Base-by-base conservation (phyloP, 73 alveolate species). In the Blepharisma stoltei region DNA sequence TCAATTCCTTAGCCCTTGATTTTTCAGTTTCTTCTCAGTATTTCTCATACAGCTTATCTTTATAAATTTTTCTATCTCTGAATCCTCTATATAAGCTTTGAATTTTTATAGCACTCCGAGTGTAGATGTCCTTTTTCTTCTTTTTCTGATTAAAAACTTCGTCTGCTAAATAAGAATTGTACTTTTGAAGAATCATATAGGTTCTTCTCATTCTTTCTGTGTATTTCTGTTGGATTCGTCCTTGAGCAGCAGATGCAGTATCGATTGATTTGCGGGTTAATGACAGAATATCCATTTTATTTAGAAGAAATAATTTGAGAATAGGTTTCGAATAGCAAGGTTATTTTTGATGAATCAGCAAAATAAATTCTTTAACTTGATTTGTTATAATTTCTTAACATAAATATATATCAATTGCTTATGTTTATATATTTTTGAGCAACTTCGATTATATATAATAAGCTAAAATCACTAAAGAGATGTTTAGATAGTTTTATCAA, bases 161-260 rank as follows among this genome's bases (percentile, higher is more conserved):
- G 21, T 50, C 65, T 14, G 65, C 65, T 18, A 50, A 4, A 18
- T 50, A 14, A 14, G 65, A 0, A 18, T 50, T 50, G 65, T 14
- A 50, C 3, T 14, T 11, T 50, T 50, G 65, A 50, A 50, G 65
- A 18, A 50, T 50, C 21, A 14, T 18, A 18, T 50, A 50, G 4
- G 65, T 50, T 50, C 65, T 0, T 50, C 4, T 50, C 65, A 50
- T 50, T 50, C 65, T 50, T 50, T 50, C 65, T 14, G 65, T 50
- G 65, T 14, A 50, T 50, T 50, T 0, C 65, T 50, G 65, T 18
- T 50, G 65, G 65, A 50, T 50, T 50, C 65, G n/a, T 50, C 27
- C 65, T 32, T 32, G 41, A 3, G 41, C 41, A 3, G 41, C 41
- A 32, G 41, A 32, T 32, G 41, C 41, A 32, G 41, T 32, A 32